phyloP scores from a whole-genome alignment of 345 rosid species.

The Gossypium ekmanianum region DNA sequence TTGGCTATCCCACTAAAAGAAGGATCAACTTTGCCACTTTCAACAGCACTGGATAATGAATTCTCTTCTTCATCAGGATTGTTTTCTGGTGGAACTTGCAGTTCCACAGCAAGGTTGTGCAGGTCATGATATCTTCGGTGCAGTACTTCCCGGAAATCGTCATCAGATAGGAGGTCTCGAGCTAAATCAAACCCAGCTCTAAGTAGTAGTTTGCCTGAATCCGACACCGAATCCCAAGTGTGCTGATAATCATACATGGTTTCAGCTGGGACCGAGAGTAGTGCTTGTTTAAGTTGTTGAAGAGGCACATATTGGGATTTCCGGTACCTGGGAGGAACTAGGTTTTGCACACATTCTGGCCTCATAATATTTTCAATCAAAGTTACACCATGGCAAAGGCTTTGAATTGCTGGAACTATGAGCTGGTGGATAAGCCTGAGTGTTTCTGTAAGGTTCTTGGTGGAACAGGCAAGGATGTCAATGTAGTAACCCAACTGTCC shows the following conservation, averaged over 20 bases:
- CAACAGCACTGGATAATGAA: conserved; percentile 13
- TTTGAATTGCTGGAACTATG: conserved; percentile 74
- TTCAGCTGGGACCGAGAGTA: conserved; percentile 87
- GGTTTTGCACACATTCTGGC: conserved; percentile 72
- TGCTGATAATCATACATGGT: conserved; percentile 93
- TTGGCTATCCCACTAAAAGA: conserved; percentile 85
- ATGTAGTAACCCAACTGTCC: conserved; percentile 84
- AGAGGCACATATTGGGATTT: conserved; percentile 59
- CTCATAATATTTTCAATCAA: conserved; percentile 71
- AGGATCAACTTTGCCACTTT: conserved; percentile 62
- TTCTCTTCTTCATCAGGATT: conserved; percentile 42
- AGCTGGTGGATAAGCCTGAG: conserved; percentile 72
- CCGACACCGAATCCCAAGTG: conserved; percentile 70
- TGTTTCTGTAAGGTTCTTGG: conserved; percentile 82
- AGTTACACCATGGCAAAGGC: conserved; percentile 75
- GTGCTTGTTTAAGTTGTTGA: conserved; percentile 72
- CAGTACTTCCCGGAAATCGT: conserved; percentile 87
- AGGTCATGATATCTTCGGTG: conserved; percentile 80
- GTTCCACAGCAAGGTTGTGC: conserved; percentile 75
- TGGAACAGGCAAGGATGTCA: conserved; percentile 86
- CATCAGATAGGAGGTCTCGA: conserved; percentile 84
- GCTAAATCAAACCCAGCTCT: conserved; percentile 79
- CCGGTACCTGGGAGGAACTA: conserved; percentile 76
- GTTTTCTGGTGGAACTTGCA: conserved; percentile 64
- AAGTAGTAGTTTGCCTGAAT: conserved; percentile 59